A percentile compares a stretch with the other conserved stretches of the same genome.
phyloP scores from a whole-genome alignment of 129 eudicot species.

The Ambrosia artemisiifolia region DNA sequence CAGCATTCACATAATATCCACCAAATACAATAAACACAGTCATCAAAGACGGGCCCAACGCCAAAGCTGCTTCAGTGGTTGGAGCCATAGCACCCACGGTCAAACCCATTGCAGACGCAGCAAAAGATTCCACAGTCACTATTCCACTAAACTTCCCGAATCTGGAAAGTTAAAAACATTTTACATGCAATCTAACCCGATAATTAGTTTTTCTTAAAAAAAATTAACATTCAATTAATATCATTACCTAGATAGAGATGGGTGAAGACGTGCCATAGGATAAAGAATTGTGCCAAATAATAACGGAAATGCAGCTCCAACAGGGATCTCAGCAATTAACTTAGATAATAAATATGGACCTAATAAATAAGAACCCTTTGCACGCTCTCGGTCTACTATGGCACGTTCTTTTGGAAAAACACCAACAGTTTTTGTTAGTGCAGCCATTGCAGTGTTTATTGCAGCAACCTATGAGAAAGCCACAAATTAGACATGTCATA shows the following conservation, averaged over 20 bases:
- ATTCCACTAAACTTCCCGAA: conserved; percentile 92
- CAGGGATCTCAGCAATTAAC: conserved; percentile 88
- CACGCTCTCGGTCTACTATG: conserved; percentile 94
- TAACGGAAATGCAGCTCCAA: conserved; percentile 93
- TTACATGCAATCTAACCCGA: background rate
- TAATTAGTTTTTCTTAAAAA: background rate
- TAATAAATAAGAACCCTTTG: conserved; percentile 81
- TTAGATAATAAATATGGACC: conserved; percentile 93
- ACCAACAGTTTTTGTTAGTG: conserved; percentile 92
- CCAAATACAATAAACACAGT: conserved; percentile 96
- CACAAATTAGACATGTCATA: background rate
- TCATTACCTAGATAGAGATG: conserved; percentile 69
- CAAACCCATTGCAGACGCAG: conserved; percentile 99
- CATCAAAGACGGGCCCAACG: conserved; percentile 97
- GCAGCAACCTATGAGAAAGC: conserved; percentile 75
- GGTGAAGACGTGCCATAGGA: conserved; percentile 98
- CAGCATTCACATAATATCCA: conserved; percentile 92
- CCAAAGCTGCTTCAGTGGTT: conserved; percentile 96
- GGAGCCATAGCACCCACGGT: conserved; percentile 98
- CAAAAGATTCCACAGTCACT: conserved; percentile 86
- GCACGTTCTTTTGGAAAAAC: conserved; percentile 99
- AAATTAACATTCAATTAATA: background rate
- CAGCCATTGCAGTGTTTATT: conserved; percentile 99
- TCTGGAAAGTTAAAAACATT: conserved; percentile 33
- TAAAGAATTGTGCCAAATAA: conserved; percentile 86